These are phyloP conservation scores for Dujonia santamariae DNA, from an alignment of 1,139 yeast species.

Conservation along the genomic window DNA sequence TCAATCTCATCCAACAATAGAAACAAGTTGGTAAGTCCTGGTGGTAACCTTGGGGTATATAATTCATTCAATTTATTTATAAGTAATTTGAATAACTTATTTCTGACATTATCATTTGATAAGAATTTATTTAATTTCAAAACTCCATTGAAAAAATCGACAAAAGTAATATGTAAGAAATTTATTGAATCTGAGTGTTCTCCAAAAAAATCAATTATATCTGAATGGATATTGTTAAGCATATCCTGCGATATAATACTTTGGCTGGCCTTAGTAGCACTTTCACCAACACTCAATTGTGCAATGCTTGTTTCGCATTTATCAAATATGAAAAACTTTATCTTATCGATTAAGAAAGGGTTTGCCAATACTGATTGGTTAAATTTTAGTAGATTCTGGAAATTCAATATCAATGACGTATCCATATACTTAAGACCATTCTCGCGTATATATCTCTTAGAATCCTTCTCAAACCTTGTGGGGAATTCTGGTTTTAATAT, in stretches of 20 bases:
- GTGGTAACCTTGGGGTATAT: constrained; percentile 26
- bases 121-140: constrained; percentile 24
- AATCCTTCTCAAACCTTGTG: constrained; percentile 16
- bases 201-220: constrained; percentile 29
- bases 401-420: constrained; percentile 23
- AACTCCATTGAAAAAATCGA: constrained; percentile 27
- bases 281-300: not conserved
- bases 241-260: too few species aligned
- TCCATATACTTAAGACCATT: constrained; percentile 33
- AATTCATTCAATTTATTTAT: constrained; percentile 24
- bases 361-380: constrained; percentile 18
- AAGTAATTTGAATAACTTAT: constrained; percentile 31
- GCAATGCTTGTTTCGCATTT: constrained; percentile 23
- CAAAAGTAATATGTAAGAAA: constrained; percentile 36
- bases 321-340: constrained; percentile 34
- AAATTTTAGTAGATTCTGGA: constrained; percentile 19
- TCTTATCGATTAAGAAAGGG: constrained; percentile 19
- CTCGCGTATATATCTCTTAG: constrained; percentile 20
- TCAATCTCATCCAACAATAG: constrained; percentile 33
- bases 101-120: constrained; percentile 23
- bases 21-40: constrained; percentile 28
- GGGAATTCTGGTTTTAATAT: constrained; percentile 31
- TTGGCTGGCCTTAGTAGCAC: not conserved
- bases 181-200: constrained; percentile 16
- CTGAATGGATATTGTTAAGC: constrained; percentile 19